These are phyloP conservation scores for Picea mariana DNA, from an alignment of 83 land plant species.

Conservation along the genomic window DNA sequence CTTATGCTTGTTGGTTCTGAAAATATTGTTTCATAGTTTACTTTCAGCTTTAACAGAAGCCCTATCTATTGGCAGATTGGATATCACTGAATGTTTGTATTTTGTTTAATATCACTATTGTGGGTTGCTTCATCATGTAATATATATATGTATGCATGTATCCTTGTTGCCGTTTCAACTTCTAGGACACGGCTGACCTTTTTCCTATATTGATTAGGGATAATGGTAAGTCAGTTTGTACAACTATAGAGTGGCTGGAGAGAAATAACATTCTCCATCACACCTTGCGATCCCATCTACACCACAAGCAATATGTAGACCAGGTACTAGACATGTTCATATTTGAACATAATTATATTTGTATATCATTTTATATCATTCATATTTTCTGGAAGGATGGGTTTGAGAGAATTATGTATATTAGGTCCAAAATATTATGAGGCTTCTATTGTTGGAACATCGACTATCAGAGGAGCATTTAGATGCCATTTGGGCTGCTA, in stretches of 20 bases:
- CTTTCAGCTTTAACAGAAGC: not conserved
- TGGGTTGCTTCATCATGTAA: not conserved
- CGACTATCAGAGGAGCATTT: constrained; percentile 10
- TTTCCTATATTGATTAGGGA: constrained; percentile 21
- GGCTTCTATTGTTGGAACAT: constrained; percentile 30
- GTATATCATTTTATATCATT: not conserved
- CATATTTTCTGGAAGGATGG: not conserved
- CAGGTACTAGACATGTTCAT: constrained; percentile 21
- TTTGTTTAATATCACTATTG: not conserved
- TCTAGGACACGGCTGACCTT: not conserved
- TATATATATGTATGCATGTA: not conserved
- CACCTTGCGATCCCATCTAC: constrained; percentile 36
- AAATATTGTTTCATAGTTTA: not conserved
- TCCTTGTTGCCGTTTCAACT: not conserved
- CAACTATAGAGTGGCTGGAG: constrained; percentile 41
- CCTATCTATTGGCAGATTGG: too few species aligned
- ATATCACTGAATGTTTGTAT: not conserved
- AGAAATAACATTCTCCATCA: constrained; percentile 26
- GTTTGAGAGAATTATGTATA: not conserved
- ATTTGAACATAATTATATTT: not conserved
- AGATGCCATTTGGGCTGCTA: too few species aligned
- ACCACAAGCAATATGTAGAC: constrained; percentile 47
- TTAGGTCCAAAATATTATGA: constrained; percentile 37
- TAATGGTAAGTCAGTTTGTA: constrained; percentile 22
- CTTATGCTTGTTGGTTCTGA: not conserved